Base-by-base conservation (phyloP, 1,139 yeast genomes). In the Geotrichum europaeum region DNA sequence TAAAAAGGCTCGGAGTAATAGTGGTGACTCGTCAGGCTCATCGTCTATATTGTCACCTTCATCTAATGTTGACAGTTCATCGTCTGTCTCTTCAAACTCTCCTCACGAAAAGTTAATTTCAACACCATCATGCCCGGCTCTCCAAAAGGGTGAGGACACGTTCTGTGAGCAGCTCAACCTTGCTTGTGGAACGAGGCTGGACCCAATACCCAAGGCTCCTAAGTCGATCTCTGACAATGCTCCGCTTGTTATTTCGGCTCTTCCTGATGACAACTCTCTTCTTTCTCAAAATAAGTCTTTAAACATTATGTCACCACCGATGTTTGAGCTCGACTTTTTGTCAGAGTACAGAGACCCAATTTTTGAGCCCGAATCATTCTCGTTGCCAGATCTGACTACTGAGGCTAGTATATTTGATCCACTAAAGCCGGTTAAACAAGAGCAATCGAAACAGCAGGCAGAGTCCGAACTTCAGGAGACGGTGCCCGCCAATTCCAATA, bases 351-450 rank as follows among this genome's bases (percentile, higher is more conserved):
- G 74, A 13, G 76, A 73, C 51, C 75, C 75, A 20, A 62, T 71
- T 56, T 71, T 74, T 56, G 72, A 68, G 49, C 70, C 71, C 7
- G 71, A 70, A 34, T 70, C 71, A 32, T 72, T 72, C 62, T 66
- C 68, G 18, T 63, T 75, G 51, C 73, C 75, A 3, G 75, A 72
- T 62, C 65, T 75, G 53, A 73, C 75, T 12, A 82, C 85, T 1
- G 94, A 86, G 70, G 88, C 84, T 67, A 83, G 87, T n/a, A 74
- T 81, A 59, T 84, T 85, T 69, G 94, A 87, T 70, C 87, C 89
- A 52, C 76, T 84, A 58, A 76, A 71, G 55, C 45, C 25, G 1
- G 24, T 36, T 2, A 54, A 47, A 34, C 13, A 50, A 43, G 52
- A 53, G 28, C 43, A 22, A 2, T 49, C 25, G 30, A 32, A n/a